Evolutionary conservation across 306 rosid genomes (phyloP), one percentile per base, ranked within the genome.

Genomic region (Medicago ruthenica): DNA sequence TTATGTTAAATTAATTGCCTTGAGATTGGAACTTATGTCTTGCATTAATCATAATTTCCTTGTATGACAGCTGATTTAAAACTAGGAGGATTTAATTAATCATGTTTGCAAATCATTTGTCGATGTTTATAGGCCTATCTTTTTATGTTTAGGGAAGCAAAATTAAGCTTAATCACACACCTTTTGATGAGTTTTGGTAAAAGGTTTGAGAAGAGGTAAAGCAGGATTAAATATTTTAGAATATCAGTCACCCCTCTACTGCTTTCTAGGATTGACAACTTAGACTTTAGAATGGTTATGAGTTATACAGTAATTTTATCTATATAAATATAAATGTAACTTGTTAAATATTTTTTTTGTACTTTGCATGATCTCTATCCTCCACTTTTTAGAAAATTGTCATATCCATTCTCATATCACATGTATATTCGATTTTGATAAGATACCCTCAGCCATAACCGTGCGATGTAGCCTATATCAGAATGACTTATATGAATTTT

Each of bases 11-110:
- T 66, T 12, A 41, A 6, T 27, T 70, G 44, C 42, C 50, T 70
- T 66, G 70, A 18, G 5, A 47, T 48, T 24, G 59, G 27, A 72
- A 39, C 15, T 76, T 71, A 17, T 18, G 22, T 60, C 42, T 39
- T 75, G 16, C 51, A 41, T 36, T 39, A 39, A 18, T 39, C 76
- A 4, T 24, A 13, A n/a, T 66, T 58, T 36, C 63, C 20, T 50
- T 61, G 42, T 61, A 48, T 61, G 80, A 16, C 45, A 40, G 55
- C 20, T 53, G 79, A 66, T 70, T 45, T 14, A 64, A 45, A 70
- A 66, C 17, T 61, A 24, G 11, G 18, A 67, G 13, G 14, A 42
- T 74, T 74, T 22, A 69, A 10, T 61, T 24, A 31, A 69, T 7
- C 16, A 9, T 69, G 40, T 47, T 14, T 44, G 6, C 10, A 15